phyloP scores from a whole-genome alignment of 202 grass and related monocot genomes.

The Digitaria exilis region DNA sequence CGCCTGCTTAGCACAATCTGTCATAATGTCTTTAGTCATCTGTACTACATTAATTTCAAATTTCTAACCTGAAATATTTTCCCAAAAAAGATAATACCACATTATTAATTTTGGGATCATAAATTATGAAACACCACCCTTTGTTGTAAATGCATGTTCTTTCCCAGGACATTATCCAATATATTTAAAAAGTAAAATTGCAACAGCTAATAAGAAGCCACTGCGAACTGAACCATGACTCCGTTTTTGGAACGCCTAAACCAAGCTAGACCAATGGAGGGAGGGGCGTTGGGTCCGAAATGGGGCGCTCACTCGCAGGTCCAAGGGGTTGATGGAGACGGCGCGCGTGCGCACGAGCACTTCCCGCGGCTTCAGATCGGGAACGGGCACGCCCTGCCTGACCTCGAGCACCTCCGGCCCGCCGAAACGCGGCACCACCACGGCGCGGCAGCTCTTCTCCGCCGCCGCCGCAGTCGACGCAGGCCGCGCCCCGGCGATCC shows the following conservation, averaged over 20 bases:
- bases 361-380: slow-evolving; percentile 81
- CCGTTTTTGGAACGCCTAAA: not conserved
- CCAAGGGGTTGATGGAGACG: slow-evolving; percentile 89
- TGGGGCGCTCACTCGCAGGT: slow-evolving; percentile 76
- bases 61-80: not conserved
- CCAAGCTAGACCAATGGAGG: not conserved
- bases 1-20: not conserved
- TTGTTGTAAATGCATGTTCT: not conserved
- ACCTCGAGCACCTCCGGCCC: slow-evolving; percentile 88
- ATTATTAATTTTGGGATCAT: not conserved
- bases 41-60: not conserved
- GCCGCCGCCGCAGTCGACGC: slow-evolving; percentile 51
- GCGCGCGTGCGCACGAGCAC: slow-evolving; percentile 90
- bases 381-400: slow-evolving; percentile 60
- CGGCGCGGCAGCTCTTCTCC: slow-evolving; percentile 60
- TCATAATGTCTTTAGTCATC: not conserved
- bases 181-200: not conserved
- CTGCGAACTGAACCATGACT: not conserved
- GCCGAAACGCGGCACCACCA: slow-evolving; percentile 87
- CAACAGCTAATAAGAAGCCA: not conserved
- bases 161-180: not conserved
- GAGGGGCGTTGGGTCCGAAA: not conserved
- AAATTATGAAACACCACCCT: not conserved
- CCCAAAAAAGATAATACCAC: not conserved
- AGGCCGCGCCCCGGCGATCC: slow-evolving; percentile 30